phyloP scores from a whole-genome alignment of 768 basidiomycete genomes.

The Lactarius vividus region DNA sequence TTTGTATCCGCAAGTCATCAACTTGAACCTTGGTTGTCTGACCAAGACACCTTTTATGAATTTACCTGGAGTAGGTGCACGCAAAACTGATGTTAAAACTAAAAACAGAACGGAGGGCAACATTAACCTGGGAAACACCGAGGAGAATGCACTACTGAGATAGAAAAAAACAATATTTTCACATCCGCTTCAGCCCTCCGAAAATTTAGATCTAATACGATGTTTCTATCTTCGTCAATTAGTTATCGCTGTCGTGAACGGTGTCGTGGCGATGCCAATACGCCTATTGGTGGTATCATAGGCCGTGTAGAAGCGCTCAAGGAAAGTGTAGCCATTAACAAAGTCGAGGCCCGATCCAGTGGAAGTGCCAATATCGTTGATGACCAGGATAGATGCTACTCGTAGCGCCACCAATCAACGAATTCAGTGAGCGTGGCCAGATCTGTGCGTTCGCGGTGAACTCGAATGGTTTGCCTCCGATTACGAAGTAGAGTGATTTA shows the following conservation, averaged over 20 bases:
- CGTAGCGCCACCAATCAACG: slow-evolving; percentile 32
- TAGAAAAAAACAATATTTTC: background rate
- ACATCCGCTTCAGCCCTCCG: background rate
- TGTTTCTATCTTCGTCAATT: slow-evolving; percentile 28
- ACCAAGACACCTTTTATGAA: too few relatives aligned
- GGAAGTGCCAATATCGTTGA: slow-evolving; percentile 31
- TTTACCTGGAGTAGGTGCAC: too few relatives aligned
- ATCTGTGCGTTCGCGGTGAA: slow-evolving; percentile 40
- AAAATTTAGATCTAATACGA: background rate
- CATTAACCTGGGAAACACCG: background rate
- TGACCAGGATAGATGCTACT: slow-evolving; percentile 35
- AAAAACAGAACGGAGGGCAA: background rate
- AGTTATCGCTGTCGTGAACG: slow-evolving; percentile 34
- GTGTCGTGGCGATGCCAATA: slow-evolving; percentile 38
- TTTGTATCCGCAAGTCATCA: too few relatives aligned
- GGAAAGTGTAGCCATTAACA: slow-evolving; percentile 38
- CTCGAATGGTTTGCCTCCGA: slow-evolving; percentile 45
- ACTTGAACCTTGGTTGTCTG: background rate
- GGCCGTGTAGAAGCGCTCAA: slow-evolving; percentile 40
- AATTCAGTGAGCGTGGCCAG: slow-evolving; percentile 35
- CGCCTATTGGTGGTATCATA: slow-evolving; percentile 36
- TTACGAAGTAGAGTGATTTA: slow-evolving; percentile 55
- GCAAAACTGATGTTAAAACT: too few relatives aligned
- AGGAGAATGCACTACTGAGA: background rate
- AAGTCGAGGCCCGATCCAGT: slow-evolving; percentile 39